A percentile compares a stretch with the other conserved stretches of the same genome.
These are phyloP conservation scores for Gossypium gossypioides DNA, from an alignment of 441 rosid genomes.

Conservation along the genomic window DNA sequence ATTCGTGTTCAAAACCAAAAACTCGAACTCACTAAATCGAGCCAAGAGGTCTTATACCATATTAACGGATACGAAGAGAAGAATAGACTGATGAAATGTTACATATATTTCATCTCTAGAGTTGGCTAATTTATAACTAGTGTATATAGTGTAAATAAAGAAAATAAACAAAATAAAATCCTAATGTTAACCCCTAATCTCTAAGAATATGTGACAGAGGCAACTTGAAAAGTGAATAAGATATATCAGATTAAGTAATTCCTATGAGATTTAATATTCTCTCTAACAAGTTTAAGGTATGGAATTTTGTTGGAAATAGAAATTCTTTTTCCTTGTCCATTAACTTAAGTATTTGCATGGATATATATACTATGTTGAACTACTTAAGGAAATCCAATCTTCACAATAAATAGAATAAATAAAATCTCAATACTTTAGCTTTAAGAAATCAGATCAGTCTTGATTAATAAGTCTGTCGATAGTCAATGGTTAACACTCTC, in stretches of 20 bases:
- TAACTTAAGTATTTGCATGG: not conserved
- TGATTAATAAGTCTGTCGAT: not conserved
- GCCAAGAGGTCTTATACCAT: not conserved
- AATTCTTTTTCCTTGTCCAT: not conserved
- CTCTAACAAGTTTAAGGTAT: not conserved
- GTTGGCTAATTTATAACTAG: not conserved
- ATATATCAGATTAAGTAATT: not conserved
- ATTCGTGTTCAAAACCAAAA: not conserved
- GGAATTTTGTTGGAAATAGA: not conserved
- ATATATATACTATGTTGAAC: not conserved
- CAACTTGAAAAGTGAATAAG: not conserved
- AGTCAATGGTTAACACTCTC: not conserved
- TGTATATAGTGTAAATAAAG: not conserved
- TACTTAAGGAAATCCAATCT: not conserved
- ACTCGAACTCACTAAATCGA: not conserved
- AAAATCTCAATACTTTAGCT: not conserved
- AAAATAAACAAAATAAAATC: not conserved
- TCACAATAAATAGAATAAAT: not conserved
- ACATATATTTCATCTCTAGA: not conserved
- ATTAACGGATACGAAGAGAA: not conserved
- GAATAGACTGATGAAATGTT: not conserved
- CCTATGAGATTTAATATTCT: not conserved
- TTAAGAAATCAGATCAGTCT: not conserved
- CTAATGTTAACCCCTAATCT: not conserved
- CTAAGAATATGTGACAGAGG: not conserved